Base-by-base conservation (phyloP, 2,329 filamentous ascomycete genomes). In the Phaeosphaeria sp. region DNA sequence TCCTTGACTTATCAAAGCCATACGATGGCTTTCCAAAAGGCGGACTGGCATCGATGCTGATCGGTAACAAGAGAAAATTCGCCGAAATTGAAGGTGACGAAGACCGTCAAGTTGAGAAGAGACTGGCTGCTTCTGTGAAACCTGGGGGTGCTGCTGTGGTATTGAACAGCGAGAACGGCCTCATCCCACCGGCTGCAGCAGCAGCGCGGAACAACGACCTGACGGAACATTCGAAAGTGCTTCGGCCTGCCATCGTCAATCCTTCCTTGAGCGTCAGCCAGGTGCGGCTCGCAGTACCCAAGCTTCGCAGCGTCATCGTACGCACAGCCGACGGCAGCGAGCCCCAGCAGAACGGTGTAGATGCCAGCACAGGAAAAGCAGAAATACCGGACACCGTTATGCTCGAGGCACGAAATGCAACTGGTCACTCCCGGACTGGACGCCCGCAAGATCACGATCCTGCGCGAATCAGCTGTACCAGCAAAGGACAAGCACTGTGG, bases 21-120 rank as follows among this genome's bases (percentile, higher is more conserved):
- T 97, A 93, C 63, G 94, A 99, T 66, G 93, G 94, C 1, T 83
- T 98, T 43, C 95, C 95, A 0, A 92, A 91, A 73, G 95, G 95
- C 22, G 95, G 95, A 2, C 84, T 99, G 18, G 88, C 91, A 1
- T 85, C 92, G 1, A 87, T 99, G 80, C 81, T 99, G 1, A 85
- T 98, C 20, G 95, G 95, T 0, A 99, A 97, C 74, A 99, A 98
- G 79, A 86, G 95, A 23, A 97, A 95, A 71, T 88, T 90, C 48
- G 85, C 87, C 17, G 84, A 86, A 6, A 78, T 90, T 4, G 91
- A 96, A 56, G 88, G 85, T 1, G 92, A 94, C 30, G 92, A 95
- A 18, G 91, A 93, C 49, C 83, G 80, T 42, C 79, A 83, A 42
- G 77, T 83, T 6, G 85, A 84, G 72, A 89, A 89, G 72, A 82